Evolutionary conservation across 2,329 filamentous ascomycete genomes (phyloP).

Genomic region (Fusarium citri): DNA sequence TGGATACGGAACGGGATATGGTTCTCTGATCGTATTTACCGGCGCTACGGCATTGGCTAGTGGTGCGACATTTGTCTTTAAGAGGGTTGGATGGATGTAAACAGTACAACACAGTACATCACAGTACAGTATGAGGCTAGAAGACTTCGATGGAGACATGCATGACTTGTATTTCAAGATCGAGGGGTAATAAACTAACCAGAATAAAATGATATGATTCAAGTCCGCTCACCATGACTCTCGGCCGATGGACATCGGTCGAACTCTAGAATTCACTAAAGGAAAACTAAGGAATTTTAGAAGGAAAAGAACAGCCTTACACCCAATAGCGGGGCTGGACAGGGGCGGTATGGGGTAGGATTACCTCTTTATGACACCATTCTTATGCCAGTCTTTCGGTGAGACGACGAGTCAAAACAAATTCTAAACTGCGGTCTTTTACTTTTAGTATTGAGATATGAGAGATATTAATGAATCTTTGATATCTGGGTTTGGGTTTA

Average conservation of each 20-base stretch:
- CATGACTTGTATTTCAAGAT: neutral
- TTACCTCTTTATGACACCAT: constrained; percentile 25
- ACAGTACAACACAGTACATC: neutral
- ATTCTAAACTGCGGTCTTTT: constrained; percentile 3
- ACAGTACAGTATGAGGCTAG: neutral
- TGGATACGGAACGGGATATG: constrained; percentile 50
- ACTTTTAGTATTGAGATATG: neutral
- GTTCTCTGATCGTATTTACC: constrained; percentile 51
- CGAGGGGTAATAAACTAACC: neutral
- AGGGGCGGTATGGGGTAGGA: neutral
- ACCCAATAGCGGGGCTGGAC: constrained; percentile 7
- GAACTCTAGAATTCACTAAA: neutral
- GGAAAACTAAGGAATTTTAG: neutral
- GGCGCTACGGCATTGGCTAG: constrained; percentile 48
- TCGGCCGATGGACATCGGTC: neutral
- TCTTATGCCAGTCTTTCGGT: constrained; percentile 11
- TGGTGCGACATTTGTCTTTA: constrained; percentile 48
- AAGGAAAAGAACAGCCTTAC: neutral
- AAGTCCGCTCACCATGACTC: neutral
- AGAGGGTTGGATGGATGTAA: constrained; percentile 49
- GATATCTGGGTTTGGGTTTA: accelerated
- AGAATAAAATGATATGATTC: neutral
- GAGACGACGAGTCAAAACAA: neutral
- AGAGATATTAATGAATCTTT: neutral
- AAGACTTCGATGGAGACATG: neutral